Conservation (phyloP, 495 filamentous ascomycete genomes). For the Chaetomium cochliodes region DNA sequence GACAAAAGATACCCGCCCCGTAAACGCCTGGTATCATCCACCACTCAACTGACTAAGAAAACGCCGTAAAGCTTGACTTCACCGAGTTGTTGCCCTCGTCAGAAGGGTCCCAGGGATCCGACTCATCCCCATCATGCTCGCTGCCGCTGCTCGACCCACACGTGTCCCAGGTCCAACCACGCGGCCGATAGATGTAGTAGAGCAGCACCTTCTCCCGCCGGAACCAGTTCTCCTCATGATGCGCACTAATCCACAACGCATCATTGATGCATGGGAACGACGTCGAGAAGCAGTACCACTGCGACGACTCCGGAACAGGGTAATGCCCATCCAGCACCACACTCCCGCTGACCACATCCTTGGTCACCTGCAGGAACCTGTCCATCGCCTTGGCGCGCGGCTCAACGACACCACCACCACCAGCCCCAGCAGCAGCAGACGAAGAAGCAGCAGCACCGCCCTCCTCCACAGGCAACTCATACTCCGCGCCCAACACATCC, state of each 20-base stretch:
- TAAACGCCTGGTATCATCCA: background rate
- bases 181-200: background rate
- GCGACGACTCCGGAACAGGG: background rate
- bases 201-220: background rate
- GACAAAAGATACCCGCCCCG: background rate
- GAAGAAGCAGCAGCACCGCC: too few relatives aligned
- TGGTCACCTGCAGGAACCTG: background rate
- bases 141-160: background rate
- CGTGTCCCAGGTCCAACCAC: background rate
- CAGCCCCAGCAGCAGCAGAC: background rate
- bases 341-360: background rate
- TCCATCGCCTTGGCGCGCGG: constrained; percentile 1
- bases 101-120: background rate
- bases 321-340: background rate
- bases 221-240: background rate
- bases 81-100: background rate
- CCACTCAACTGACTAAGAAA: background rate
- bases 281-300: background rate
- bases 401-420: background rate
- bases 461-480: background rate
- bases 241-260: background rate
- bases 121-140: background rate
- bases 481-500: background rate
- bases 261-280: background rate
- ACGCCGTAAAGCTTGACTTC: background rate